Conservation (phyloP, 2,329 filamentous ascomycete species). For the Arthrobotrys iridis region DNA sequence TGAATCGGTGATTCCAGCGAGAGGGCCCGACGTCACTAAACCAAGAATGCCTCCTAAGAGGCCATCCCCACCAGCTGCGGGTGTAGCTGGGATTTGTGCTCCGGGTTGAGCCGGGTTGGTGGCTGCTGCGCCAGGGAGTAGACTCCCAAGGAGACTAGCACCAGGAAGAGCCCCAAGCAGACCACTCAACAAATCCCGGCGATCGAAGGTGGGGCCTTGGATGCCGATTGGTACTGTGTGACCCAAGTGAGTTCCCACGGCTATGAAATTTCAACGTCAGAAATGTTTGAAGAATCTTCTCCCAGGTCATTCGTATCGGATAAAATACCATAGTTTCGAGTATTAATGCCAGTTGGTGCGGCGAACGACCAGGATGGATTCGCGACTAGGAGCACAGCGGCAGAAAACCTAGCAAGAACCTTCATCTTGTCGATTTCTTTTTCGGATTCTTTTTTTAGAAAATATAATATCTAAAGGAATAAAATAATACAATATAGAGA, state of each 20-base stretch:
- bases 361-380: background rate
- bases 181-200: constrained; percentile 3
- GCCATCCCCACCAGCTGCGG: background rate
- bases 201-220: background rate
- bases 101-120: background rate
- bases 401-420: background rate
- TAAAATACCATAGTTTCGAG: background rate
- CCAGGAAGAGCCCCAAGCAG: constrained; percentile 1
- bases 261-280: background rate
- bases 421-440: constrained; percentile 8
- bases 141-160: background rate
- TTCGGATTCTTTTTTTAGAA: no score
- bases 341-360: background rate
- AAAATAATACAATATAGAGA: background rate
- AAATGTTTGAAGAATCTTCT: background rate
- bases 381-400: background rate
- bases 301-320: background rate
- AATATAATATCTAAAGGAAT: background rate
- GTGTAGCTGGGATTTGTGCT: background rate
- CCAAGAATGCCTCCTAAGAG: background rate
- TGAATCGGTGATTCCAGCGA: background rate
- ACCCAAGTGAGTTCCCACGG: no score
- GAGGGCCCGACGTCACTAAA: background rate
- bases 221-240: constrained; percentile 12
- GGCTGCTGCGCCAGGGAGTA: background rate